A percentile compares a stretch with the other conserved stretches of the same genome.
Conservation (phyloP, 1,284 basidiomycete genomes). For the Pisolithus thermaeus region DNA sequence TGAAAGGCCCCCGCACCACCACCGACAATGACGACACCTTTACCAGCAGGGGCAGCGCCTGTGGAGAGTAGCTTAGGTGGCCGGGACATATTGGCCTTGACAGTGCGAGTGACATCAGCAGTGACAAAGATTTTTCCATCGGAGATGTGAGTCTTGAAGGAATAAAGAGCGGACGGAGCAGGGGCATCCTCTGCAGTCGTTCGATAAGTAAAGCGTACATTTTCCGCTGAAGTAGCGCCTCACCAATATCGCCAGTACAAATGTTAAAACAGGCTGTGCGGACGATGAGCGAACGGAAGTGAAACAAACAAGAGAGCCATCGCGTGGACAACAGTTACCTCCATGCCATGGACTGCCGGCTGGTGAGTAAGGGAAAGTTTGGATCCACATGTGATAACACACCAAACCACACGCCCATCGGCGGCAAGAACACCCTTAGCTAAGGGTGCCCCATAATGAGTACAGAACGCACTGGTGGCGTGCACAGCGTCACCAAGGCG, state of each 20-base stretch:
- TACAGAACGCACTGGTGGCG: slow-evolving; percentile 85
- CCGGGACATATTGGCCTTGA: slow-evolving; percentile 64
- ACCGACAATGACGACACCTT: slow-evolving; percentile 81
- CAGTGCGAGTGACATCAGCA: slow-evolving; percentile 63
- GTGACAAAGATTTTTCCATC: slow-evolving; percentile 79
- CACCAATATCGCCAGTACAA: slow-evolving; percentile 73
- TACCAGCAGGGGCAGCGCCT: slow-evolving; percentile 31
- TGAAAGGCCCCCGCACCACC: slow-evolving; percentile 83
- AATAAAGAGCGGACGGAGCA: slow-evolving; percentile 79
- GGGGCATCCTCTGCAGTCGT: slow-evolving; percentile 75
- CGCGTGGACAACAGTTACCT: slow-evolving; percentile 39
- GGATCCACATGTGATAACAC: slow-evolving; percentile 15
- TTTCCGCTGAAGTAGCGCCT: slow-evolving; percentile 9
- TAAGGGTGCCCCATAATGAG: slow-evolving; percentile 85
- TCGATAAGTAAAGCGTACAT: not conserved
- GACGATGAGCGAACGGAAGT: not conserved
- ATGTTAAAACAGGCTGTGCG: slow-evolving; percentile 80
- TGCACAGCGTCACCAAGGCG: slow-evolving; percentile 69
- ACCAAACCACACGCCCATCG: slow-evolving; percentile 79
- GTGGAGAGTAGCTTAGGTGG: slow-evolving; percentile 47
- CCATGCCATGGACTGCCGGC: slow-evolving; percentile 79
- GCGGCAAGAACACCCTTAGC: slow-evolving; percentile 77
- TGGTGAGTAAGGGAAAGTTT: slow-evolving; percentile 1
- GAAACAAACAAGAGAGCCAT: not conserved
- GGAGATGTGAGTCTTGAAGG: slow-evolving; percentile 69